Percentiles rank a stretch among this genome's conserved stretches.
Evolutionary conservation across 2,329 filamentous ascomycete genomes (phyloP).

Genomic region (Colletotrichum sp.): DNA sequence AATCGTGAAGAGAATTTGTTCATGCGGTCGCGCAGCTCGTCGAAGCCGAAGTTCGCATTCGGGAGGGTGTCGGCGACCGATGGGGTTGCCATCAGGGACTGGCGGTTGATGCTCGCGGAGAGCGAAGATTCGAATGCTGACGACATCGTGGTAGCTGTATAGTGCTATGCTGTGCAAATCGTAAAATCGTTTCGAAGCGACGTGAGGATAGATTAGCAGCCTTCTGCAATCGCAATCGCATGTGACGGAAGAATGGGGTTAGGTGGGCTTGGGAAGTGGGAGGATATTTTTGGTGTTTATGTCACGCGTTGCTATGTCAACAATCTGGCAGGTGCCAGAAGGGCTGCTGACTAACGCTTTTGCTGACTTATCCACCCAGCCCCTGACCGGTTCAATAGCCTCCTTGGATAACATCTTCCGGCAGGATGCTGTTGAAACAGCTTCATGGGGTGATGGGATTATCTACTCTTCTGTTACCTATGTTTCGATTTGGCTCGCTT

Average conservation of each 20-base stretch:
- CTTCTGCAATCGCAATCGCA: not conserved
- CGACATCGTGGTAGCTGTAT: constrained; percentile 45
- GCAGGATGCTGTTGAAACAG: not conserved
- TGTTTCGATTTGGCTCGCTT: no score
- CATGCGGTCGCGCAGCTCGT: constrained; percentile 95
- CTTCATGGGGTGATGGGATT: not conserved
- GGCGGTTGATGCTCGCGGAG: constrained; percentile 66
- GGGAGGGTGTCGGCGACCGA: constrained; percentile 82
- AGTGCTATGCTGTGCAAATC: not conserved
- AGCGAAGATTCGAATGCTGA: constrained; percentile 73
- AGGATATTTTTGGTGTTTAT: constrained; percentile 14
- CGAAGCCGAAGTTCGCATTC: constrained; percentile 93
- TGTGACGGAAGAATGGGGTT: not conserved
- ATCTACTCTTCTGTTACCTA: no score
- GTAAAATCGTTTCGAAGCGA: not conserved
- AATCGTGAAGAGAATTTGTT: constrained; percentile 88
- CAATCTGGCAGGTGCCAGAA: not conserved
- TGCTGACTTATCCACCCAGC: not conserved
- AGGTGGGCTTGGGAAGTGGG: not conserved
- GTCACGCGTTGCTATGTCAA: constrained; percentile 20
- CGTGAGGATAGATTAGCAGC: not conserved
- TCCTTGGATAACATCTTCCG: not conserved
- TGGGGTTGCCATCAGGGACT: constrained; percentile 61
- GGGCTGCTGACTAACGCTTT: not conserved
- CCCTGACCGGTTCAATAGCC: not conserved